Percentiles rank a stretch among this genome's conserved stretches.
These are phyloP conservation scores for Cicer bijugum DNA, from an alignment of 306 rosid species.

Conservation along the genomic window DNA sequence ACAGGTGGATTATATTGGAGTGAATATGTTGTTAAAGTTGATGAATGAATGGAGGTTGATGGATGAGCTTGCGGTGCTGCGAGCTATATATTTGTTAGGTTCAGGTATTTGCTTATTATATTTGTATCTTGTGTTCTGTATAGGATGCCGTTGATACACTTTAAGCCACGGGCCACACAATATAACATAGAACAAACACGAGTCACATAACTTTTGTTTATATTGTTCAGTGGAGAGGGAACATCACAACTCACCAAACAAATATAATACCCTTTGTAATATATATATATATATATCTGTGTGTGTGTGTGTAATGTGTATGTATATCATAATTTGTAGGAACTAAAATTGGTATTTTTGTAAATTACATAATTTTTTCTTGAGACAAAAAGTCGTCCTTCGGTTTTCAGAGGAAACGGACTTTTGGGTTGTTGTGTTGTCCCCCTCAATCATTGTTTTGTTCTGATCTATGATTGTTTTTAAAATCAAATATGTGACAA, in stretches of 20 bases:
- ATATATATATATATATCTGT: not conserved
- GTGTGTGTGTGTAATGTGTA: too few relatives aligned
- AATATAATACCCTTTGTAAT: not conserved
- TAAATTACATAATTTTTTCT: too few relatives aligned
- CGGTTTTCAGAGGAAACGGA: too few relatives aligned
- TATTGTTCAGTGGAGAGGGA: not conserved
- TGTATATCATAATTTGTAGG: too few relatives aligned
- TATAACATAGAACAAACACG: not conserved
- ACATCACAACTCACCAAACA: not conserved
- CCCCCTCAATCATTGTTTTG: not conserved
- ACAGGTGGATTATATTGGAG: conserved; percentile 89
- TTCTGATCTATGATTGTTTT: not conserved
- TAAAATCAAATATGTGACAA: not conserved
- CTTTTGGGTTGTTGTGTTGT: not conserved
- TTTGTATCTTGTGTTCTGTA: conserved; percentile 26
- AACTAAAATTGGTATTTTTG: too few relatives aligned
- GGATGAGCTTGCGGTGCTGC: conserved; percentile 93
- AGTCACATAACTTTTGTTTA: not conserved
- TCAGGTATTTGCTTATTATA: conserved; percentile 68
- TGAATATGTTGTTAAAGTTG: conserved; percentile 76
- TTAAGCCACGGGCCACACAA: not conserved
- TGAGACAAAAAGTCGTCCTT: too few relatives aligned
- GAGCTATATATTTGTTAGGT: conserved; percentile 94
- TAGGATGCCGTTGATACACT: not conserved
- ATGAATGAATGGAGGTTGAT: conserved; percentile 96